Percentiles rank a stretch among this genome's conserved stretches.
phyloP scores from a whole-genome alignment of 768 basidiomycete species.

The Mycena polygramma region DNA sequence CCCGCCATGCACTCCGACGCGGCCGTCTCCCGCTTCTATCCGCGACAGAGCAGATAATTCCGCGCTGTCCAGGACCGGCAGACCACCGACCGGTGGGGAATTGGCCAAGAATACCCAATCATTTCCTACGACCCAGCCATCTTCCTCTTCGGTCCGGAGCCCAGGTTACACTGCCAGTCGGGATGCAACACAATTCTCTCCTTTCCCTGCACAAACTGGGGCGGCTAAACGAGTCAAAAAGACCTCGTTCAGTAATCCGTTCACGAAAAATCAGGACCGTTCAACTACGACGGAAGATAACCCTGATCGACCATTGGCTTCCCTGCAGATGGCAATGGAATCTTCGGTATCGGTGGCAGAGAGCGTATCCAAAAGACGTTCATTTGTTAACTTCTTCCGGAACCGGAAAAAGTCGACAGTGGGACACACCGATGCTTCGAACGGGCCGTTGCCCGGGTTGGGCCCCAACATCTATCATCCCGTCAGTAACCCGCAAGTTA shows the following conservation, averaged over 20 bases:
- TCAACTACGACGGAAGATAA: neutral
- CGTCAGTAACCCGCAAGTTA: no score
- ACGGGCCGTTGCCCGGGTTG: neutral
- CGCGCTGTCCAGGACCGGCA: neutral
- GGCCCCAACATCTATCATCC: no score
- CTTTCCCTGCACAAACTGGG: neutral
- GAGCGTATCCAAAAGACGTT: neutral
- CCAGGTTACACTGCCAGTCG: neutral
- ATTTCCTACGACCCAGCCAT: no score
- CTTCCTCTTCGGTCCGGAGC: no score
- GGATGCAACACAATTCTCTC: neutral
- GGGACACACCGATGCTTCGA: neutral
- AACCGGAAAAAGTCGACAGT: neutral
- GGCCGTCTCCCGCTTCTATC: neutral
- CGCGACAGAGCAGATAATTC: neutral
- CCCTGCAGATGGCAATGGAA: neutral
- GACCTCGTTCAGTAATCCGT: neutral
- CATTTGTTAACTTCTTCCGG: conserved; percentile 7
- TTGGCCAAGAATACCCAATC: no score
- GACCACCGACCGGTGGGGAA: no score
- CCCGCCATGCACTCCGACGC: neutral
- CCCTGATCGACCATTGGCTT: neutral
- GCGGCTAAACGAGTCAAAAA: neutral
- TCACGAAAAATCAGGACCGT: neutral
- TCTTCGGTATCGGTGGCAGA: neutral